A percentile compares a stretch with the other conserved stretches of the same genome.
These are phyloP conservation scores for Fonticula alba DNA, from an alignment of 78 protist genomes.

Conservation along the genomic window DNA sequence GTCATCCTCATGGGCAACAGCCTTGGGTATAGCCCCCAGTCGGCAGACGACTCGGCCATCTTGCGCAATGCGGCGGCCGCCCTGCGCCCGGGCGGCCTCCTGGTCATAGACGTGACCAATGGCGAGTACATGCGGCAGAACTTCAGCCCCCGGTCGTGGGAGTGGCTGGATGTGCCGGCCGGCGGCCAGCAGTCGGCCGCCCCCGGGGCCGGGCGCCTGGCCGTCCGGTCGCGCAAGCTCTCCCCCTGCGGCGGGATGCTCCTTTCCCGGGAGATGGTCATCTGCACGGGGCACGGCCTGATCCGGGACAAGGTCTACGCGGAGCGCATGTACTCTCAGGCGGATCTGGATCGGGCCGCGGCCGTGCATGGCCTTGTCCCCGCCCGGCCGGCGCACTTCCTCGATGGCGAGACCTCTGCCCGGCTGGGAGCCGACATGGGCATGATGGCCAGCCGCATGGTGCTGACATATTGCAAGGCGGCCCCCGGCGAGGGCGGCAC, in stretches of 20 bases:
- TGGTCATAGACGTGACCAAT: neutral
- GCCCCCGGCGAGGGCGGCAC: neutral
- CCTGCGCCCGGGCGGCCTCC: neutral
- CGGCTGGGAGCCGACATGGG: neutral
- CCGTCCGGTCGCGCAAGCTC: neutral
- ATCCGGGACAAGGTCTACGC: neutral
- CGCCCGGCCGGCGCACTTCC: neutral
- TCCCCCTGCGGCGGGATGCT: neutral
- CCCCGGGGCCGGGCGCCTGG: neutral
- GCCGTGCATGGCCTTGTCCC: neutral
- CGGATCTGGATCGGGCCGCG: neutral
- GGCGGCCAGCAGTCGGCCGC: too few relatives aligned
- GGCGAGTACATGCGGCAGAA: neutral
- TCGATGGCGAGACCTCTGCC: neutral
- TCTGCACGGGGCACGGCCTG: neutral
- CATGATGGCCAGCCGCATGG: neutral
- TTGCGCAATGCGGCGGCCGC: neutral
- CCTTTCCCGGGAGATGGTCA: neutral
- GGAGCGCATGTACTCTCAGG: neutral
- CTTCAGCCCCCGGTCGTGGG: constrained; percentile 1
- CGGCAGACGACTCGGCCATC: neutral
- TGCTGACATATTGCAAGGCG: neutral
- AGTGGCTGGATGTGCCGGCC: neutral
- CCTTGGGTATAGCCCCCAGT: neutral
- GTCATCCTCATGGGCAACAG: neutral